A percentile compares a stretch with the other conserved stretches of the same genome.
These are phyloP conservation scores for Alternaria hordeiaustralica DNA, from an alignment of 2,329 filamentous ascomycete genomes.

Conservation along the genomic window DNA sequence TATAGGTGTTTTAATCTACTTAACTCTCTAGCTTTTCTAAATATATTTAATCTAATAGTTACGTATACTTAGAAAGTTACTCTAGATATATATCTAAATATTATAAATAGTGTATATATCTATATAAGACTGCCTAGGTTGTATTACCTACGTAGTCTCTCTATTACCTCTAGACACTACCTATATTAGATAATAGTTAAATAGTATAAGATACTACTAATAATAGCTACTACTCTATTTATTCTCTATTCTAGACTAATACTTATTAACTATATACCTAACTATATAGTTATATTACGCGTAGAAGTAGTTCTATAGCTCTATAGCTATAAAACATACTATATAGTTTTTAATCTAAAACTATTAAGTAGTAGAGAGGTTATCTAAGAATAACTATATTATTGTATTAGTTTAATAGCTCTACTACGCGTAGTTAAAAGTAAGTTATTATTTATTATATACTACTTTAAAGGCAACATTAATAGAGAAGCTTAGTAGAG, in stretches of 20 bases:
- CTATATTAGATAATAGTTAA: not conserved
- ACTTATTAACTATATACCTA: not conserved
- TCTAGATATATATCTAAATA: not conserved
- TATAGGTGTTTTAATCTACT: too few relatives aligned
- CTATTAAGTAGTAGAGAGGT: not conserved
- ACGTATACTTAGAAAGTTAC: not conserved
- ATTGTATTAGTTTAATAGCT: too few relatives aligned
- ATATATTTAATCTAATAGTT: not conserved
- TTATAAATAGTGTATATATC: not conserved
- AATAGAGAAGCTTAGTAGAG: too few relatives aligned
- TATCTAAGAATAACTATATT: too few relatives aligned
- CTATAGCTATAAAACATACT: not conserved
- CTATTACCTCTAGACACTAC: not conserved
- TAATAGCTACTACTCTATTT: not conserved
- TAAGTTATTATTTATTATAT: too few relatives aligned
- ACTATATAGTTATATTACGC: not conserved
- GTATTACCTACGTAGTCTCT: too few relatives aligned
- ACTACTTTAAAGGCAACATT: too few relatives aligned
- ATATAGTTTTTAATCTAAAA: not conserved
- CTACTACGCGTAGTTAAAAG: too few relatives aligned
- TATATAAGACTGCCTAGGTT: not conserved
- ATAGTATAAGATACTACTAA: not conserved
- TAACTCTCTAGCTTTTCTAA: not conserved
- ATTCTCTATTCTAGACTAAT: not conserved
- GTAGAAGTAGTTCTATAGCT: not conserved